These are phyloP conservation scores for Multifurca ochricompacta DNA, from an alignment of 768 basidiomycete species.

Conservation along the genomic window DNA sequence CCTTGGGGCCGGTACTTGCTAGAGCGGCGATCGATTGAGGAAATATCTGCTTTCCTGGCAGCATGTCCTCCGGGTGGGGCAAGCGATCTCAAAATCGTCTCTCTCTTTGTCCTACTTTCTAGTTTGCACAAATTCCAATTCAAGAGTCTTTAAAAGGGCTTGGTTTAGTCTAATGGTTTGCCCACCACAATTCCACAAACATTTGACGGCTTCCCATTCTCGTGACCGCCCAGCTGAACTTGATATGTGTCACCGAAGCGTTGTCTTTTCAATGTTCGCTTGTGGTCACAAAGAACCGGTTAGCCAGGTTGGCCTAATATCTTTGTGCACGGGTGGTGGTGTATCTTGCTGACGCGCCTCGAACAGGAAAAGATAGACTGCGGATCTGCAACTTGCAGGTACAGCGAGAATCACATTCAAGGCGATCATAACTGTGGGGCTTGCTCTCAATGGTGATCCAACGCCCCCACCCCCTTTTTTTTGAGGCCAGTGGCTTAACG, in stretches of 20 bases:
- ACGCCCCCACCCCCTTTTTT: background rate
- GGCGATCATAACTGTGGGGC: background rate
- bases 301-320: background rate
- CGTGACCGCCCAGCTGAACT: background rate
- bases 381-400: background rate
- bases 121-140: slow-evolving; percentile 18
- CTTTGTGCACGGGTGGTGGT: no score
- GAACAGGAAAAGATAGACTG: slow-evolving; percentile 8
- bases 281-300: slow-evolving; percentile 14
- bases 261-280: background rate
- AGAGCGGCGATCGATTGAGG: slow-evolving; percentile 14
- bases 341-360: background rate
- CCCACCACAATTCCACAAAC: slow-evolving; percentile 1
- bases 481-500: background rate
- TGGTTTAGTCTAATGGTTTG: background rate
- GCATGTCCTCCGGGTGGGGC: slow-evolving; percentile 6
- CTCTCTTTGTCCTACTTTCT: background rate
- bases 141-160: slow-evolving; percentile 9
- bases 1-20: slow-evolving; percentile 11
- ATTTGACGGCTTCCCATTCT: background rate
- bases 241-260: slow-evolving; percentile 16
- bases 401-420: slow-evolving; percentile 7
- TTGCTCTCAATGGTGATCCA: slow-evolving; percentile 4
- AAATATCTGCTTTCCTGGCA: slow-evolving; percentile 1
- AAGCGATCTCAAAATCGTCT: background rate